These are phyloP conservation scores for Malus asiatica DNA, from an alignment of 306 rosid species.

Conservation along the genomic window DNA sequence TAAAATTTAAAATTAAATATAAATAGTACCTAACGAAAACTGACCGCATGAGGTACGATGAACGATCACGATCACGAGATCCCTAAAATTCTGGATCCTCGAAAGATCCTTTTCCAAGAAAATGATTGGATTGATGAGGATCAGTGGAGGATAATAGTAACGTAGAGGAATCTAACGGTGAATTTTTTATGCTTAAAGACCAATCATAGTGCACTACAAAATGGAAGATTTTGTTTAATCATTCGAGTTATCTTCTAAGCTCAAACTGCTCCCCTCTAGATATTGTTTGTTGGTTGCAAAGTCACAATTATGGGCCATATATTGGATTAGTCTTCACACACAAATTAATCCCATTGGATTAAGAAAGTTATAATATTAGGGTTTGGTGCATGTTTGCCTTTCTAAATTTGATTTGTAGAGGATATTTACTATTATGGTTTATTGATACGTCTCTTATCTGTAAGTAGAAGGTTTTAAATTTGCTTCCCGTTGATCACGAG, in stretches of 20 bases:
- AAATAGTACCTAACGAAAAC: too few species aligned
- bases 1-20: too few species aligned
- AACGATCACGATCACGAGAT: too few species aligned
- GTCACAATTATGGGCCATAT: conserved; percentile 8
- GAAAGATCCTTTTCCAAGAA: neutral
- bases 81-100: too few species aligned
- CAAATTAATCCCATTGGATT: neutral
- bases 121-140: conserved; percentile 12
- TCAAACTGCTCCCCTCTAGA: conserved; percentile 8
- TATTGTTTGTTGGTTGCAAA: neutral
- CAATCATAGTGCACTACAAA: neutral
- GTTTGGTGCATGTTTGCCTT: neutral
- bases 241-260: conserved; percentile 19
- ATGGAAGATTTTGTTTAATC: neutral
- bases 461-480: too few species aligned
- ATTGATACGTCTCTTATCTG: too few species aligned
- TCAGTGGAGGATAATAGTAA: neutral
- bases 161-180: neutral
- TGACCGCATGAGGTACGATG: too few species aligned
- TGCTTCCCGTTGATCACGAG: too few species aligned
- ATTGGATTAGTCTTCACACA: neutral
- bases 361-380: neutral
- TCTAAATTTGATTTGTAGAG: neutral
- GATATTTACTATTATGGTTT: too few species aligned
- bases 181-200: neutral